Base-by-base conservation (phyloP, 73 alveolate species). In the Paramecium caudatum region DNA sequence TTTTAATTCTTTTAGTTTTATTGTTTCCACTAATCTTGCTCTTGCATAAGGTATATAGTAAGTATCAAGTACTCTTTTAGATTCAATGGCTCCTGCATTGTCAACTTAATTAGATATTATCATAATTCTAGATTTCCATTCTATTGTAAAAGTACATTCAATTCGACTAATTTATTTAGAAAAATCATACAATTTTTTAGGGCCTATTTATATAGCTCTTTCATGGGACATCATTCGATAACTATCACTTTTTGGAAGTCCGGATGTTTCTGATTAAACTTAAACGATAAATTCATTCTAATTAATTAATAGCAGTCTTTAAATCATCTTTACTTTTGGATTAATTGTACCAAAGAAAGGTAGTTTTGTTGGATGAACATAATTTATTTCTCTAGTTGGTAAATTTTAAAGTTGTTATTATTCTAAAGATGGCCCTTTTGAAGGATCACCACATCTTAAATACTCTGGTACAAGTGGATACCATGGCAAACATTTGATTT, bases 51-150 rank as follows among this genome's bases (percentile, higher is more conserved):
- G 82, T 27, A 62, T 62, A 30, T 62, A 62, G n/a, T 10, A 47
- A 4, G 15, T 65, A 32, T 65, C 83, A 10, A 65, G 32, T 32
- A 65, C 49, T 15, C 49, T 65, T 65, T 65, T 65, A 8, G 83
- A 30, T 65, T 65, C 83, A 33, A 65, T 65, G 6, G 83, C 83
- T 32, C 83, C 83, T 10, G 83, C 83, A 65, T 65, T 30, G 34
- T 65, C 83, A 13, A 65, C 83, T 36, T 65, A 15, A 30, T 15
- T 36, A n/a, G 83, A 65, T 25, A 65, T 32, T 8, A 62, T 0
- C 21, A 62, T 3, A 62, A 65, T 65, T 15, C 83, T 65, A 17
- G 8, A 33, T 65, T 33, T 25, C 83, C 83, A 65, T 65, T 65
- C 83, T 32, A 65, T 65, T 10, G 83, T 65, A 15, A 65, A 65